Base-by-base conservation (phyloP, 2,329 filamentous ascomycete species). In the Cercospora sp. region DNA sequence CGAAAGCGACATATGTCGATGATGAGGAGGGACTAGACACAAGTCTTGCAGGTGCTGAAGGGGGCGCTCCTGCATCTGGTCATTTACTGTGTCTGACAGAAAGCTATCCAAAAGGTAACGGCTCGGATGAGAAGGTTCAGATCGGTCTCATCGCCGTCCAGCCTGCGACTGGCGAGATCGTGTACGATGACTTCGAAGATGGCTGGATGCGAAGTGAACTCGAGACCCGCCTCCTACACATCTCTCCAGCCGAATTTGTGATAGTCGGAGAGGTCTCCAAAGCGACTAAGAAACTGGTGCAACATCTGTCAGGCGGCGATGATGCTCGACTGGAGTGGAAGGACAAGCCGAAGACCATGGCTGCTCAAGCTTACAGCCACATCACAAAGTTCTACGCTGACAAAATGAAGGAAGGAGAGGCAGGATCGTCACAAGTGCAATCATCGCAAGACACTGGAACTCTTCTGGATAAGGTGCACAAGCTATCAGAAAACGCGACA, bases 201-300 rank as follows among this genome's bases (percentile, higher is more conserved):
- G 93, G 94, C 1, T 98, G 98, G 81, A 97, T 99, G 94, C 87
- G 95, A 60, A 93, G 90, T 75, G 95, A 99, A 78, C 91, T 99
- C 36, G 95, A 99, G 81, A 99, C 95, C 0, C 85, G 95, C n/a
- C 82, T 99, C 28, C 83, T 99, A 31, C 95, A 99, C 78, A 96
- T 99, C 72, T 93, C 94, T 0, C 95, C 95, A 0, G 97, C 94
- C 80, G 95, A 99, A 79, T 93, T 99, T 69, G 84, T 99, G 33
- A 91, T 99, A 55, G 92, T 99, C 1, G 95, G 95, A 13, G 89
- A 95, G 13, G 86, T 98, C 13, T 95, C 94, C 0, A 93, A 91
- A 74, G 92, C 93, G 0, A 97, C 94, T 0, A 93, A 98, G 48
- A 98, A 98, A 80, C 86, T 99, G 28, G 86, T 99, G 6, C 87